Base-by-base conservation (phyloP, 805 yeast species). In the Suhomyces pyralidae region DNA sequence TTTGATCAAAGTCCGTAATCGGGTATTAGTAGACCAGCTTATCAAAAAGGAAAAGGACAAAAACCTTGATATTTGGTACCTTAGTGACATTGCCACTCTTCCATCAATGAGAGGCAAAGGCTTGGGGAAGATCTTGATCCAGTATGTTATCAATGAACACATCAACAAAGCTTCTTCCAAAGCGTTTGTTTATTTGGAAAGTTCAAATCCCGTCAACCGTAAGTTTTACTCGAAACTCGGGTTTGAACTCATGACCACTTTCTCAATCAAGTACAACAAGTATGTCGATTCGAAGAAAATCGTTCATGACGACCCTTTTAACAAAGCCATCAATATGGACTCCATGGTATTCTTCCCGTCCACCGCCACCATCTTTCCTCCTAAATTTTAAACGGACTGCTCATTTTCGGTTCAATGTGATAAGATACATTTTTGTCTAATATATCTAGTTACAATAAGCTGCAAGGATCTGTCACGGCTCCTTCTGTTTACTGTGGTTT, bases 71-170 rank as follows among this genome's bases (percentile, higher is more conserved):
- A 66, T 81, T 49, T 83, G 86, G 86, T 83, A 83, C 62, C 70
- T 83, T 55, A 74, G 79, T 45, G 86, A 83, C 62, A 71, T 83
- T 50, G 86, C 86, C 42, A 81, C 83, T 22, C 69, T 80, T 44
- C 84, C 85, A 7, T 64, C 74, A 40, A 83, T 83, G 68, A 71
- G 83, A 61, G 86, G 87, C 50, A 80, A 79, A 60, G 85, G 86
- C 20, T 72, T 81, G 58, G 84, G 84, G 34, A 73, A 81, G 61
- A 67, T 74, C 54, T 68, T 83, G 54, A 68, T 82, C 48, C 79
- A 81, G 55, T 74, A 72, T 62, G 81, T 79, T 49, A 70, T 81
- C 51, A 77, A 78, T 42, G 71, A 78, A 54, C 80, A 68, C 61
- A 69, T 79, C 54, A 72, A 68, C 46, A 62, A 63, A 47, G 54